Conservation (phyloP, 306 rosid genomes). For the Glycine tomentella region DNA sequence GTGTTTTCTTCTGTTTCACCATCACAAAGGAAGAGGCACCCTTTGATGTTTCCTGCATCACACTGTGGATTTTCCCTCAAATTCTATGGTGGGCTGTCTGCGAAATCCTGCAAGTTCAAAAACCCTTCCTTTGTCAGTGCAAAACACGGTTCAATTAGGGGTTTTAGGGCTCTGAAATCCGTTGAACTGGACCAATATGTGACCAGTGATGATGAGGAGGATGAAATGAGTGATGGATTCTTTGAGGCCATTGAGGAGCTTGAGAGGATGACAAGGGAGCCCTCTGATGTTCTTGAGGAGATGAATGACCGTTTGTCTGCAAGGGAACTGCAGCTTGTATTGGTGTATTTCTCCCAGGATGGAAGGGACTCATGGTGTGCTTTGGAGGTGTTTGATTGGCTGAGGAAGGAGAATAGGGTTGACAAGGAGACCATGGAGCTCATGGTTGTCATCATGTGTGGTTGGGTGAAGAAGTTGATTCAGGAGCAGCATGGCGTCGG, state of each 20-base stretch:
- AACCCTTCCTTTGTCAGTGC: slow-evolving; percentile 44
- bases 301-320: slow-evolving; percentile 96
- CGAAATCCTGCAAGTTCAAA: slow-evolving; percentile 43
- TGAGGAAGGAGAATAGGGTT: slow-evolving; percentile 87
- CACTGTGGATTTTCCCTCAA: slow-evolving; percentile 42
- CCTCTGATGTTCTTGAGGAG: slow-evolving; percentile 91
- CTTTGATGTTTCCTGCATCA: slow-evolving; percentile 43
- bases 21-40: slow-evolving; percentile 43
- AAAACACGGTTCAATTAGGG: slow-evolving; percentile 54
- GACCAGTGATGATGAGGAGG: slow-evolving; percentile 85
- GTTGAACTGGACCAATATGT: slow-evolving; percentile 84
- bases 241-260: slow-evolving; percentile 93
- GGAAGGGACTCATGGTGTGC: slow-evolving; percentile 99
- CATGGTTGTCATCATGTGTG: slow-evolving; percentile 92
- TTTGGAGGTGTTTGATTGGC: slow-evolving; percentile 97
- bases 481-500: slow-evolving; percentile 65
- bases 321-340: slow-evolving; percentile 84
- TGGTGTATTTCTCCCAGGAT: slow-evolving; percentile 92
- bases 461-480: slow-evolving; percentile 90
- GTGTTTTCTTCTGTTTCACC: slow-evolving; percentile 55
- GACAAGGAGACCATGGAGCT: slow-evolving; percentile 99
- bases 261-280: slow-evolving; percentile 94
- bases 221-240: slow-evolving; percentile 88
- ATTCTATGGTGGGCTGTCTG: slow-evolving; percentile 49
- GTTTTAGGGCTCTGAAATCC: slow-evolving; percentile 61